Evolutionary conservation across 805 yeast genomes (phyloP), one percentile per base, ranked within the genome.

Genomic region (Scheffersomyces stipitis): DNA sequence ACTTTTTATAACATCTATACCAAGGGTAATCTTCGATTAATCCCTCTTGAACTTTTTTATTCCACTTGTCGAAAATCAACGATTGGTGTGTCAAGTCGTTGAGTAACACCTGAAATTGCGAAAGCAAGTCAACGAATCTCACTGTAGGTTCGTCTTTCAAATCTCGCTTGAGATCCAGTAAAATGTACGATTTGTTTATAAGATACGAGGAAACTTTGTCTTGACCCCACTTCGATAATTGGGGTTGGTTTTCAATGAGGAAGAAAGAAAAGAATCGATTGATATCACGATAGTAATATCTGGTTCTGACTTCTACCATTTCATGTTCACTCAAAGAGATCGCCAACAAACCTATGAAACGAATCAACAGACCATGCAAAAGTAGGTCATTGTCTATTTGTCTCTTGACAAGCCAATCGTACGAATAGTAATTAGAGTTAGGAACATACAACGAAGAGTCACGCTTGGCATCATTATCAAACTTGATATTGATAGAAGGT

Each of bases 21-120:
- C 96, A 84, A 1, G 96, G 89, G 49, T 76, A 83, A 48, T 87
- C 97, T 29, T 71, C 63, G 1, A 70, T 59, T 37, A 81, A 75
- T 23, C 73, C 69, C 2, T 62, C 59, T 44, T 78, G 80, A 18
- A 86, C 65, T 2, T 66, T 54, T 3, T 51, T 49, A 14, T 73
- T 70, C 42, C 70, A 69, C 2, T 46, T 50, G 47, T 85, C 90
- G 47, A 75, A 82, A 2, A 46, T 40, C 0, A 39, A 36, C 1
- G 84, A 61, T n/a, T 28, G 23, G 15, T 27, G 15, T 15, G 49
- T 31, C 16, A 33, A 6, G 10, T 42, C 49, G 7, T 33, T 32
- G 14, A 60, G 26, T 7, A 54, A 36, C 2, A 22, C 15, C 6
- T 34, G 18, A 6, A 52, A 30, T 34, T 48, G 46, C 5, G 18